Conservation (phyloP, 192 early-diverging fungal species). For the Oehlia diaphana region DNA sequence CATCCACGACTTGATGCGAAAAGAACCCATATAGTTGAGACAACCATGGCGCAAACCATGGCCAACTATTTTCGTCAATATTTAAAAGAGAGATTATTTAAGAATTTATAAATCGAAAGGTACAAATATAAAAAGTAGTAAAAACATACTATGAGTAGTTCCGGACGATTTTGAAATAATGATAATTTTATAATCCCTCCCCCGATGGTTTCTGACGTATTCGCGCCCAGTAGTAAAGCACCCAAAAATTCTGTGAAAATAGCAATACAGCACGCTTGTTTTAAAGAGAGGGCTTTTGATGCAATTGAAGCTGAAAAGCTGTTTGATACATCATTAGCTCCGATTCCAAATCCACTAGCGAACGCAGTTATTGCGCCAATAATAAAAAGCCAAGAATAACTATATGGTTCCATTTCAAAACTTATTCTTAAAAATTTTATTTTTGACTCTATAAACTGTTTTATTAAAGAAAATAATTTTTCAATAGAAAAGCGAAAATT, state of each 20-base stretch:
- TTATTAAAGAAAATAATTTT: too few species aligned
- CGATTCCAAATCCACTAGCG: slow-evolving; percentile 70
- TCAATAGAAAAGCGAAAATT: too few species aligned
- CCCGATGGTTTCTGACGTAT: not conserved
- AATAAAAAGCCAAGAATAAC: slow-evolving; percentile 68
- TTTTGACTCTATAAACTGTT: too few species aligned
- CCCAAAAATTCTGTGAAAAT: not conserved
- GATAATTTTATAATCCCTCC: not conserved
- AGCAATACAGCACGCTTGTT: not conserved
- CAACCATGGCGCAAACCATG: slow-evolving; percentile 72
- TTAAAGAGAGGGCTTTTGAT: slow-evolving; percentile 51
- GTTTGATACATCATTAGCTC: slow-evolving; percentile 78
- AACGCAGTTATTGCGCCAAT: slow-evolving; percentile 65
- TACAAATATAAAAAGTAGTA: not conserved
- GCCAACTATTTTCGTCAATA: slow-evolving; percentile 40
- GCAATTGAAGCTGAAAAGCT: slow-evolving; percentile 73
- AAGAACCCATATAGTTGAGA: slow-evolving; percentile 70
- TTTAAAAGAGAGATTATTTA: too few species aligned
- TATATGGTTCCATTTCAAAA: not conserved
- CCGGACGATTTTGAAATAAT: not conserved
- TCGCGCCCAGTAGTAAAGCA: not conserved
- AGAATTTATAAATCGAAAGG: too few species aligned
- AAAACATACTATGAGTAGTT: not conserved
- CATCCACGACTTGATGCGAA: slow-evolving; percentile 60
- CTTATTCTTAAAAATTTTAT: too few species aligned